Evolutionary conservation across 2,329 filamentous ascomycete species (phyloP).

Genomic region (Magnaporthiopsis rhizophila): DNA sequence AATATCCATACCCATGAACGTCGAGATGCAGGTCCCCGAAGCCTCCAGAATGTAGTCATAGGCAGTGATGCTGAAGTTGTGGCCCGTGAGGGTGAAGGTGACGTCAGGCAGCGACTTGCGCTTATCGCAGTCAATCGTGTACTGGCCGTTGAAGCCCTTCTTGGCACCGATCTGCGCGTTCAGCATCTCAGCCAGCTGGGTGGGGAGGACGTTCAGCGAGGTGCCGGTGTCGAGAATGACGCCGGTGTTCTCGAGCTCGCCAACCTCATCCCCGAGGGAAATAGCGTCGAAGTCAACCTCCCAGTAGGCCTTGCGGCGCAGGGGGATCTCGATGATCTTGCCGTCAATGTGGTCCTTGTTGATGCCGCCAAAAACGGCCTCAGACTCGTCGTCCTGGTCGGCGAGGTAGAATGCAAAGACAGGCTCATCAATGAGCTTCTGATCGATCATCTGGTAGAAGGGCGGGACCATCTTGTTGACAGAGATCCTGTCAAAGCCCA

Average conservation of each 20-base stretch:
- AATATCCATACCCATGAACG: slow-evolving; percentile 95
- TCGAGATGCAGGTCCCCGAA: slow-evolving; percentile 90
- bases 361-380: slow-evolving; percentile 83
- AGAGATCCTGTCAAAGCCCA: slow-evolving; percentile 93
- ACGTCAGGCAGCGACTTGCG: slow-evolving; percentile 80
- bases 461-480: slow-evolving; percentile 92
- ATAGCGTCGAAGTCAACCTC: slow-evolving; percentile 95
- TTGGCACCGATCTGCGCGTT: slow-evolving; percentile 95
- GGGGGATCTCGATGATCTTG: slow-evolving; percentile 84
- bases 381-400: slow-evolving; percentile 64
- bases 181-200: slow-evolving; percentile 84
- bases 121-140: slow-evolving; percentile 83
- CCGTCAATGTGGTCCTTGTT: slow-evolving; percentile 75
- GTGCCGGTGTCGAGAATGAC: slow-evolving; percentile 97
- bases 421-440: slow-evolving; percentile 81
- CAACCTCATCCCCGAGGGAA: slow-evolving; percentile 75
- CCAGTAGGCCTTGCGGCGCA: slow-evolving; percentile 99
- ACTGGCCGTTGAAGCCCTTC: slow-evolving; percentile 97
- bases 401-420: slow-evolving; percentile 97
- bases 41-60: slow-evolving; percentile 96
- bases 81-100: slow-evolving; percentile 79
- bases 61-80: slow-evolving; percentile 85
- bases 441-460: slow-evolving; percentile 92
- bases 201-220: slow-evolving; percentile 87
- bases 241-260: slow-evolving; percentile 88